phyloP scores from a whole-genome alignment of 495 filamentous ascomycete genomes.

The Aspergillus affinis region DNA sequence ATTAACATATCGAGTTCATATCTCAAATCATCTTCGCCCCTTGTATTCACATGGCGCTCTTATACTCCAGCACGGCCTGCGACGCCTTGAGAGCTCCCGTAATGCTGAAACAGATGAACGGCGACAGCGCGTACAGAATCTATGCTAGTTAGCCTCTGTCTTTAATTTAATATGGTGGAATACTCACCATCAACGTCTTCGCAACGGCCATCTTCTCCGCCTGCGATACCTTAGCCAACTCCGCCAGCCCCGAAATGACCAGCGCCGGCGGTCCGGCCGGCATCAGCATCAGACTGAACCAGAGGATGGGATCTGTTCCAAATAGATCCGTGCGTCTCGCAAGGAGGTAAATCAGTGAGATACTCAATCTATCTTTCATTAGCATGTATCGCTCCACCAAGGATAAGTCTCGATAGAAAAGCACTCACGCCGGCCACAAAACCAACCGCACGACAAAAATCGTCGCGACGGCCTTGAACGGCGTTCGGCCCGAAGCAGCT shows the following conservation, averaged over 20 bases:
- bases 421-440: constrained; percentile 59
- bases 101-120: constrained; percentile 51
- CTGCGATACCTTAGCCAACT: constrained; percentile 58
- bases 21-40: background rate
- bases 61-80: constrained; percentile 28
- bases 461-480: constrained; percentile 50
- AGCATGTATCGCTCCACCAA: background rate
- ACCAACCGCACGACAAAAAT: constrained; percentile 63
- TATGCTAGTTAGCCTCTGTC: constrained; percentile 12
- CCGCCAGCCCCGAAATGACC: constrained; percentile 65
- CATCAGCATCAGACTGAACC: constrained; percentile 79
- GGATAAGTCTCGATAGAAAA: background rate
- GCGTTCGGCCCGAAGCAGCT: constrained; percentile 45
- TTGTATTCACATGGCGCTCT: background rate
- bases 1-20: no score
- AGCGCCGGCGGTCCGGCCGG: constrained; percentile 70
- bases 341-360: constrained; percentile 61
- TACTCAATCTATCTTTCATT: constrained; percentile 39
- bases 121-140: constrained; percentile 53
- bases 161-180: background rate
- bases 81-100: constrained; percentile 52
- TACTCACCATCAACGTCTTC: constrained; percentile 61
- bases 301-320: constrained; percentile 66
- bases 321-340: constrained; percentile 58
- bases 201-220: constrained; percentile 68